Evolutionary conservation across 106 monocot species (phyloP), one percentile per base, ranked within the genome.

Genomic region (Dioscorea dumetorum): DNA sequence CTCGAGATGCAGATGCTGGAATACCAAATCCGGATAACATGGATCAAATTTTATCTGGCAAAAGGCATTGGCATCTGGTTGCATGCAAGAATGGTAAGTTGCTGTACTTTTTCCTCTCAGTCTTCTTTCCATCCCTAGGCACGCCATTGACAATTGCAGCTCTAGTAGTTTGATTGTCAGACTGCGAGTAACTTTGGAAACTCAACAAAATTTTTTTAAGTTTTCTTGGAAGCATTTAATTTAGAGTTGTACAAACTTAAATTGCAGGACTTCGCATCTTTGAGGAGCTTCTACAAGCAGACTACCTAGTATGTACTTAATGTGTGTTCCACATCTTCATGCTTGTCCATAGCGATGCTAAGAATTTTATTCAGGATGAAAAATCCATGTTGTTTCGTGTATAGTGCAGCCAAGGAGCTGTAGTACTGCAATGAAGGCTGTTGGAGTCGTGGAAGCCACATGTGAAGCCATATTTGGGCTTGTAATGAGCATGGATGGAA

Each of bases 381-480:
- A 11, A 59, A 33, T 41, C 32, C 63, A 17, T 63, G 8, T 18
- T 50, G 49, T 8, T 66, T 13, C 5, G 28, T 74, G 24, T 72
- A 23, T 77, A n/a, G 63, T 83, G 61, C 66, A 99, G 97, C 89
- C 92, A 74, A 87, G 92, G 71, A 90, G 97, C 68, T 92, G 76
- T 67, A 92, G 76, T 58, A 92, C 84, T 82, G 97, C 97, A 70
- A 92, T 92, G 97, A 92, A 92, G 64, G 97, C 97, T 71, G 97
- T 99, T 67, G 89, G 92, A 70, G 97, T 92, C 4, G 92, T 99
- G 48, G 97, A 99, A 63, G 92, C 92, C 22, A 63, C 84, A 57
- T 99, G 92, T 74, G 97, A 92, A 76, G 80, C 86, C 62, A 73
- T 99, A 54, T 99, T 99, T 92, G 89, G 84, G 64, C 84, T 89